Base-by-base conservation (phyloP, 164 flowering plant genomes). In the Buxus sempervirens region DNA sequence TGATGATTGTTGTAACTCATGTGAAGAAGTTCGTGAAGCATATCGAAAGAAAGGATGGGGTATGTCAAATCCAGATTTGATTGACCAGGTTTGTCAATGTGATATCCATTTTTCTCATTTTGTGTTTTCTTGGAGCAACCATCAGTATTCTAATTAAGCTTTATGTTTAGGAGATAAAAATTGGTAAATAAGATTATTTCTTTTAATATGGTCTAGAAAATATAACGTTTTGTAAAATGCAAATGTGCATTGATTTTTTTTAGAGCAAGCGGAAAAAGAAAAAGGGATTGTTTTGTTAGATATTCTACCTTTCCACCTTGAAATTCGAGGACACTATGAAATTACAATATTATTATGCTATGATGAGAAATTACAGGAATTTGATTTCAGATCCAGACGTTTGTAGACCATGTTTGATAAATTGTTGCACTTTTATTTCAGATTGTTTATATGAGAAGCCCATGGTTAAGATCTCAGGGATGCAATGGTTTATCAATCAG, bases 11-110 rank as follows among this genome's bases (percentile, higher is more conserved):
- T 90, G 96, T 64, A 90, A 90, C 74, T 61, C 82, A 38, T 89
- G 94, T 80, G 97, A 90, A 73, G 97, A 90, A 48, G 97, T 90
- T 38, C 97, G 94, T 73, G 97, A 90, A 75, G 97, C 97, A 65
- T 90, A 90, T 77, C 68, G 86, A 51, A 89, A 85, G 81, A 90
- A 80, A 77, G 97, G 97, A 63, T 90, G 97, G 97, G 94, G 85
- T 23, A 7, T 90, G 62, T 72, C 94, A 60, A 82, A 89, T 77
- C 84, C 89, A 32, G 97, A 90, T 72, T 45, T 82, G 69, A 86
- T 90, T 70, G 97, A 90, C 78, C 97, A 90, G 94, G 97, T 90
- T 26, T 62, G 82, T 85, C 25, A 21, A 54, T 63, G 2, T 14
- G 16, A 53, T 49, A 38, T 66, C 62, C 23, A 22, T 24, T 0